phyloP scores from a whole-genome alignment of 306 rosid species.

The Trifolium repens region DNA sequence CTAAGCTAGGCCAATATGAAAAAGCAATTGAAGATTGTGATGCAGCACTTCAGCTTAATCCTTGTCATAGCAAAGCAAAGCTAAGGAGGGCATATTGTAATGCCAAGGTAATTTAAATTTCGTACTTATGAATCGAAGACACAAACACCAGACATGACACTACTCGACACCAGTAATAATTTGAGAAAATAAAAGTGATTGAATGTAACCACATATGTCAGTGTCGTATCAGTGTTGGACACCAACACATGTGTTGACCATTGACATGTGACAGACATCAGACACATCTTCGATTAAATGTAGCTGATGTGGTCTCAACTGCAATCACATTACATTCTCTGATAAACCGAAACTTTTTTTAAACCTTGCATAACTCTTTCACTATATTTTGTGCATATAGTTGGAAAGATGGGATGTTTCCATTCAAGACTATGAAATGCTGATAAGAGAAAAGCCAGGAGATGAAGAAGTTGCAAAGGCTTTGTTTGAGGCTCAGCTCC shows the following conservation, averaged over 20 bases:
- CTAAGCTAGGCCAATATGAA: slow-evolving; percentile 76
- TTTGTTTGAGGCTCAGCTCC: slow-evolving; percentile 73
- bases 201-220: background rate
- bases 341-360: background rate
- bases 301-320: background rate
- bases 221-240: background rate
- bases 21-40: slow-evolving; percentile 94
- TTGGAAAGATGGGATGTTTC: slow-evolving; percentile 90
- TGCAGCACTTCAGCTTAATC: slow-evolving; percentile 69
- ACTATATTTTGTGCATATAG: slow-evolving; percentile 42
- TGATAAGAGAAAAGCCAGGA: slow-evolving; percentile 80
- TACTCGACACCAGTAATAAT: background rate
- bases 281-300: background rate
- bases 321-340: background rate
- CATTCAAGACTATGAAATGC: slow-evolving; percentile 80
- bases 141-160: background rate
- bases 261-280: background rate
- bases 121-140: too few species aligned
- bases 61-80: slow-evolving; percentile 83
- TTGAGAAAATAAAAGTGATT: background rate
- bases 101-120: slow-evolving; percentile 62
- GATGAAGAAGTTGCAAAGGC: slow-evolving; percentile 85
- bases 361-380: background rate
- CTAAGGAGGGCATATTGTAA: slow-evolving; percentile 84
- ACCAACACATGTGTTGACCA: background rate